Percentiles rank a stretch among this genome's conserved stretches.
Evolutionary conservation across 2,329 filamentous ascomycete genomes (phyloP).

Genomic region (Nectriaceae sp.): DNA sequence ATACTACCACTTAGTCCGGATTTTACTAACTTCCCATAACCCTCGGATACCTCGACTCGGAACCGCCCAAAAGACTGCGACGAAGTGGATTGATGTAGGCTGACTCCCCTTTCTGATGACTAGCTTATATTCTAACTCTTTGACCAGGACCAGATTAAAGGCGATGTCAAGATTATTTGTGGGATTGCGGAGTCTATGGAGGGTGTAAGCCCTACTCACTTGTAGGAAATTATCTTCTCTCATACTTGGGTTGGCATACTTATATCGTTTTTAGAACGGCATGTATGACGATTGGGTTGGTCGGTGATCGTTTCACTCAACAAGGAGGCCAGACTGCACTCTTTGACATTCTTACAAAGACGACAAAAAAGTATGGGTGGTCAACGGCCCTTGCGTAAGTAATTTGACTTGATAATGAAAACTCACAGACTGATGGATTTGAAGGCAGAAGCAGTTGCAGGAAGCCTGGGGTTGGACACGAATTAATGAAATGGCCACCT

Average conservation of each 20-base stretch:
- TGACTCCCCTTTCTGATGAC: too few relatives aligned
- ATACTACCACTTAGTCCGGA: conserved; percentile 31
- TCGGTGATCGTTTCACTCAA: conserved; percentile 34
- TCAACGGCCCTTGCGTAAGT: background rate
- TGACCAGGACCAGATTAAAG: conserved; percentile 22
- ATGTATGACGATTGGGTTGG: conserved; percentile 27
- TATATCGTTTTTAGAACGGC: conserved; percentile 12
- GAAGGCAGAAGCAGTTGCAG: too few relatives aligned
- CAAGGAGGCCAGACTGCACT: background rate
- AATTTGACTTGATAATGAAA: background rate
- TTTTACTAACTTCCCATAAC: conserved; percentile 27
- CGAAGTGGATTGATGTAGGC: conserved; percentile 16
- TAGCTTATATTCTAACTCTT: too few relatives aligned
- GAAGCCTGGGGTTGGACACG: too few relatives aligned
- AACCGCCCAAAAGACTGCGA: conserved; percentile 14
- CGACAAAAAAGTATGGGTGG: background rate
- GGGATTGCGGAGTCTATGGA: conserved; percentile 26
- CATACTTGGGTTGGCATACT: too few relatives aligned
- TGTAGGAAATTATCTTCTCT: too few relatives aligned
- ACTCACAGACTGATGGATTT: too few relatives aligned
- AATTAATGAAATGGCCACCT: too few relatives aligned
- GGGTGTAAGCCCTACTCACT: conserved; percentile 22
- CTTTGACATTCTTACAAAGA: background rate
- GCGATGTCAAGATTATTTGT: conserved; percentile 27
- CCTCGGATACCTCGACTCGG: conserved; percentile 26